Conservation (phyloP, 2,329 filamentous ascomycete species). For the Colletotrichum eleusines region DNA sequence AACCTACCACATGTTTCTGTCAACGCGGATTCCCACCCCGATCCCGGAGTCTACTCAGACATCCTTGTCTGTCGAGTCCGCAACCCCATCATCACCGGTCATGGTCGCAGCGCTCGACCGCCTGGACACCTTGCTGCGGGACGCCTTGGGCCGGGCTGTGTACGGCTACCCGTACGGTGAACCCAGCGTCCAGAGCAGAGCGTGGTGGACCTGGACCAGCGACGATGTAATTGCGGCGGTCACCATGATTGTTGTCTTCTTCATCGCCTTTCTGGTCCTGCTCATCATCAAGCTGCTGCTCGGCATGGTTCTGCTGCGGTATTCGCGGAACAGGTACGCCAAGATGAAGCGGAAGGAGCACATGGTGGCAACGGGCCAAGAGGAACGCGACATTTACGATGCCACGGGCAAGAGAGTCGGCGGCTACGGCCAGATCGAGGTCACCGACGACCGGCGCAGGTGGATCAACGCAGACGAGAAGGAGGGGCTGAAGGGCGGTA, state of each 20-base stretch:
- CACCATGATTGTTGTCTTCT: slow-evolving; percentile 89
- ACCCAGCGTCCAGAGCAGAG: slow-evolving; percentile 50
- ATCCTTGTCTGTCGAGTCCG: slow-evolving; percentile 73
- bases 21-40: slow-evolving; percentile 84
- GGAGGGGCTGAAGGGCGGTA: slow-evolving; percentile 72
- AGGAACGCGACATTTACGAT: slow-evolving; percentile 68
- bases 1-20: slow-evolving; percentile 98
- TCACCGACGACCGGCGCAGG: slow-evolving; percentile 86
- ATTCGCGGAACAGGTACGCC: slow-evolving; percentile 82
- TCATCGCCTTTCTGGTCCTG: slow-evolving; percentile 86
- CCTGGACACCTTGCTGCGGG: slow-evolving; percentile 81
- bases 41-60: slow-evolving; percentile 74
- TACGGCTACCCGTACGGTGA: slow-evolving; percentile 68
- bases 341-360: slow-evolving; percentile 81
- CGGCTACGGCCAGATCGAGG: slow-evolving; percentile 86
- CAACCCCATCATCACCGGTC: slow-evolving; percentile 75
- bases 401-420: slow-evolving; percentile 82
- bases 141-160: slow-evolving; percentile 79
- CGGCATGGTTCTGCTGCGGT: slow-evolving; percentile 87
- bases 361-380: slow-evolving; percentile 57
- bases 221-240: slow-evolving; percentile 80
- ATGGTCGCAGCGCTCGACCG: slow-evolving; percentile 83
- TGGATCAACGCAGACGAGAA: slow-evolving; percentile 90
- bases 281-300: slow-evolving; percentile 87
- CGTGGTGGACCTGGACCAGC: slow-evolving; percentile 69